A percentile compares a stretch with the other conserved stretches of the same genome.
Conservation (phyloP, 1,284 basidiomycete species). For the Leccinum ambiguum region DNA sequence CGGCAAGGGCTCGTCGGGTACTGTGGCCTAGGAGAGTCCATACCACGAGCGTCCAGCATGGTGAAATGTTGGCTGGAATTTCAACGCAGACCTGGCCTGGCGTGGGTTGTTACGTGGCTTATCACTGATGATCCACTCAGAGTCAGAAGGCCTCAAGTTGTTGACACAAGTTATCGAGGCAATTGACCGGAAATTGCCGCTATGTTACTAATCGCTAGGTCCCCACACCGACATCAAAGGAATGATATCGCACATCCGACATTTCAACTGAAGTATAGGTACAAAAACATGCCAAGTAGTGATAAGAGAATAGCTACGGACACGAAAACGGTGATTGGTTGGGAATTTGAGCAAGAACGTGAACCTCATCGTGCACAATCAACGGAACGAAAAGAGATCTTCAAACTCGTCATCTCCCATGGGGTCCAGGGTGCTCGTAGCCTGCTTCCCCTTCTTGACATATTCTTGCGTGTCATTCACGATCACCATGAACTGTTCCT, state of each 20-base stretch:
- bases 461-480: constrained; percentile 1
- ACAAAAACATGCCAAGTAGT: not conserved
- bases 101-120: not conserved
- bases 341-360: not conserved
- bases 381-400: not conserved
- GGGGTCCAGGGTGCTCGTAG: not conserved
- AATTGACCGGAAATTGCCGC: too few relatives aligned
- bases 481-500: not conserved
- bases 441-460: not conserved
- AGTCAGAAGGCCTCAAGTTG: not conserved
- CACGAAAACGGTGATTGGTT: not conserved
- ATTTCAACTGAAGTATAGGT: not conserved
- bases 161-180: too few relatives aligned
- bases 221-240: too few relatives aligned
- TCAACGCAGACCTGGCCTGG: too few relatives aligned
- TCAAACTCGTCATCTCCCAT: not conserved
- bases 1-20: not conserved
- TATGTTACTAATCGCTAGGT: too few relatives aligned
- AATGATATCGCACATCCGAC: not conserved
- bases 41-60: not conserved
- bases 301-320: not conserved
- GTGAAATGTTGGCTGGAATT: not conserved
- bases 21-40: not conserved
- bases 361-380: not conserved
- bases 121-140: not conserved